Percentiles rank a stretch among this genome's conserved stretches.
phyloP scores from a whole-genome alignment of 192 early-diverging fungal genomes.

The Coemansia nantahalensis region DNA sequence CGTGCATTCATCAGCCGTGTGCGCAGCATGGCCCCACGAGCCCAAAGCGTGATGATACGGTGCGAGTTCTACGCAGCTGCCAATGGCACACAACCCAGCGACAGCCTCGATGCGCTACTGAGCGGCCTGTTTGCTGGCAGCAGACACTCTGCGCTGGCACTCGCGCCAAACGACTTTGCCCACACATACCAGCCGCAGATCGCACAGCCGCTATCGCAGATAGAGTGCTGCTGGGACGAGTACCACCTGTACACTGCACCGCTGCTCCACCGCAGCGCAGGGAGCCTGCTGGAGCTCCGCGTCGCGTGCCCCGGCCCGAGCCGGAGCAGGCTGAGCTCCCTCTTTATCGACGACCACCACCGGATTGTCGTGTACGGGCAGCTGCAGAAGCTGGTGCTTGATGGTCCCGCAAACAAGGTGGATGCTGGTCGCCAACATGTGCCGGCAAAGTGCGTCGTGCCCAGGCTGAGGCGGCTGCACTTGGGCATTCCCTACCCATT shows the following conservation, averaged over 20 bases:
- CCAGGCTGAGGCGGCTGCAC: slow-evolving; percentile 9
- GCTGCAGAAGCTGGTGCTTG: slow-evolving; percentile 5
- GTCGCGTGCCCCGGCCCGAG: slow-evolving; percentile 3
- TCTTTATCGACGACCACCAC: slow-evolving; percentile 7
- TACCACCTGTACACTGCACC: neutral
- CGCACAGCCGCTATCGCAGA: slow-evolving; percentile 5
- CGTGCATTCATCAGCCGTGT: slow-evolving; percentile 3
- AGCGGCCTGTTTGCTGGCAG: slow-evolving; percentile 3
- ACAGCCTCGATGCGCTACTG: slow-evolving; percentile 12
- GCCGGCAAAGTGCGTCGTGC: too few species aligned
- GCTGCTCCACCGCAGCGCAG: slow-evolving; percentile 14
- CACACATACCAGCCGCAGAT: slow-evolving; percentile 8
- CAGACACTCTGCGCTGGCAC: neutral
- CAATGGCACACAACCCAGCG: neutral
- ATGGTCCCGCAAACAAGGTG: neutral
- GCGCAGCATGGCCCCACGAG: slow-evolving; percentile 6
- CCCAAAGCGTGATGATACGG: neutral
- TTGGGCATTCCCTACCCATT: slow-evolving; percentile 12
- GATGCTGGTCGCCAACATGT: neutral
- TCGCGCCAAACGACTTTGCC: slow-evolving; percentile 12
- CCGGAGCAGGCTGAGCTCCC: neutral
- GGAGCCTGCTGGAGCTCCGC: neutral
- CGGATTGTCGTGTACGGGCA: slow-evolving; percentile 7
- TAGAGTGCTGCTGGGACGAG: slow-evolving; percentile 13
- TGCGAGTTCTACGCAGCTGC: slow-evolving; percentile 4